Base-by-base conservation (phyloP, 1,139 yeast species). In the Pichia sp. region DNA sequence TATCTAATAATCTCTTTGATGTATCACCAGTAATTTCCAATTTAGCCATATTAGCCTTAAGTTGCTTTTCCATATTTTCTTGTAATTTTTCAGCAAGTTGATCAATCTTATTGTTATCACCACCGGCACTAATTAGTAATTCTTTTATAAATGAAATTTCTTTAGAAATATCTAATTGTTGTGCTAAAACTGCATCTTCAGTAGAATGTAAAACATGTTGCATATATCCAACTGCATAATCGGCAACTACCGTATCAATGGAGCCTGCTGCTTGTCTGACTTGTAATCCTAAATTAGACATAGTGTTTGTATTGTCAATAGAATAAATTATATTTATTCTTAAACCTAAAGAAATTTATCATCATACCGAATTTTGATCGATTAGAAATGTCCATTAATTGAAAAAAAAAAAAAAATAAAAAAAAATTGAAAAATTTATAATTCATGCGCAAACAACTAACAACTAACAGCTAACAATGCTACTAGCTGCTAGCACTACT, bases 191-290 rank as follows among this genome's bases (percentile, higher is more conserved):
- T 39, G 90, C 81, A 62, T 87, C 96, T 55, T 80, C 83, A 0
- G 94, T 86, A 25, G 86, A 73, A 43, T 70, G 72, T 25, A 87
- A 78, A 25, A 89, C 71, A 66, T 87, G 92, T 51, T 83, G 82
- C 47, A 87, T 79, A 58, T 89, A 90, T 1, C 97, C 98, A 38
- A 83, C 82, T 3, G 95, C 95, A 59, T 90, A 90, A 52, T 89
- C 95, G 1, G 94, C 80, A 25, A 90, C 96, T n/a, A 89, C 80
- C 2, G 90, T 81, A 57, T 92, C 97, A 42, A 90, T 76, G 1
- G 86, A 73, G 3, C 96, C 94, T 6, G 82, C 94, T 0, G 96
- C 92, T 62, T 83, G 87, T 53, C 96, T 83, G n/a, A 90, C 81
- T 61, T 83, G 85, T 30, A 74, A 62, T n/a, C 78, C 76, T 30